These are phyloP conservation scores for Kodamaea sp. DNA, from an alignment of 1,139 yeast species.

Conservation along the genomic window DNA sequence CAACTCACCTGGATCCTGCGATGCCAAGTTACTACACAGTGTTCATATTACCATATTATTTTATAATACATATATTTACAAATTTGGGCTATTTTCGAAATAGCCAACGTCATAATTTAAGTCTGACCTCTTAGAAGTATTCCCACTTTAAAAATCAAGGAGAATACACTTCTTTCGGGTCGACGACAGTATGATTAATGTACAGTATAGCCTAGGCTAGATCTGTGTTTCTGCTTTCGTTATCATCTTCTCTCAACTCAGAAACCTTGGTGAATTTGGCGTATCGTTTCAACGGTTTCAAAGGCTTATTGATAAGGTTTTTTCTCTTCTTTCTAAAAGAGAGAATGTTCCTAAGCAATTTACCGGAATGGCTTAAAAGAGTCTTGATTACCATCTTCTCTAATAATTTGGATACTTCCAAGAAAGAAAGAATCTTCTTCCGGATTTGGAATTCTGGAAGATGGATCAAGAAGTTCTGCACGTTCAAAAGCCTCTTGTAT, in stretches of 20 bases:
- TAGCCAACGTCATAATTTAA: too few relatives aligned
- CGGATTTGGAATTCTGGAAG: constrained; percentile 54
- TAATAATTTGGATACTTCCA: constrained; percentile 54
- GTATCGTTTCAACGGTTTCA: constrained; percentile 30
- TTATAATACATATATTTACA: constrained; percentile 5
- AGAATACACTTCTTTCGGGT: background rate
- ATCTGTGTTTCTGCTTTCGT: background rate
- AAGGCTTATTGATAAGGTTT: constrained; percentile 17
- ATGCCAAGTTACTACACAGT: too few relatives aligned
- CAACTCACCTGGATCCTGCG: too few relatives aligned
- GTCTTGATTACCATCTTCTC: constrained; percentile 55
- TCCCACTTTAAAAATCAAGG: constrained; percentile 10
- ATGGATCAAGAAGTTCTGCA: constrained; percentile 54
- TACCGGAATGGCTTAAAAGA: constrained; percentile 58
- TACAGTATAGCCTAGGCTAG: background rate
- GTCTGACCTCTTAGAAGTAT: too few relatives aligned
- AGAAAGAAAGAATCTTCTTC: constrained; percentile 51
- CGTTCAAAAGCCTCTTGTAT: constrained; percentile 57
- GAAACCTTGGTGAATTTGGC: constrained; percentile 26
- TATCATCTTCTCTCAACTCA: constrained; percentile 9
- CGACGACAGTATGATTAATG: background rate
- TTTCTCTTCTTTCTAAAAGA: constrained; percentile 23
- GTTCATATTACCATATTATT: background rate
- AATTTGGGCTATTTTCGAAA: background rate
- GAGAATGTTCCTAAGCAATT: constrained; percentile 57